Evolutionary conservation across 768 basidiomycete genomes (phyloP), one percentile per base, ranked within the genome.

Genomic region (Macrolepiota dolichaula): DNA sequence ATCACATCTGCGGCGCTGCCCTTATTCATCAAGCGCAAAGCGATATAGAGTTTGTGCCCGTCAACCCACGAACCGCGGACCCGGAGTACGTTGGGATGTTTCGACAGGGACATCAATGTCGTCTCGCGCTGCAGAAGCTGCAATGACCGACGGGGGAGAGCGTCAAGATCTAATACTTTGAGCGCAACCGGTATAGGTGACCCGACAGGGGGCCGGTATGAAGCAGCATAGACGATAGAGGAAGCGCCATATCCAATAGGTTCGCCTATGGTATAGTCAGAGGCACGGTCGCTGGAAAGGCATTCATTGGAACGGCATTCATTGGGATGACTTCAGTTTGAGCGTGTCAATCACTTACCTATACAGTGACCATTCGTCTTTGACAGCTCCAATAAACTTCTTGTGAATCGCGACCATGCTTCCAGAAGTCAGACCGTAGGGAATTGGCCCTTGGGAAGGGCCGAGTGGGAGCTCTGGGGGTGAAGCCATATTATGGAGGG

Each of bases 191-290:
- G 81, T 36, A 82, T 77, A 4, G 79, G 77, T 50, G 62, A 55
- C 50, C 47, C 55, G 25, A 56, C n/a, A 15, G 62, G 51, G 22
- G 66, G 81, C 62, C 77, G 80, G 71, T 86, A 95, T 1, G 77
- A 73, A 0, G 95, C 95, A 13, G 86, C 74, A 68, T 96, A 94
- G 5, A 98, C 96, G 58, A 89, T 90, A 0, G 96, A 96, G 2
- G 93, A 94, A 2, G 96, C 90, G 19, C 96, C 96, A 67, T 91
- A 95, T 1, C 95, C 94, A 55, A 96, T 94, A 19, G 92, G 84
- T 7, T 81, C 73, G 15, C 91, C 91, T 38, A 91, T 79, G 19
- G 81, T 82, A 68, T 95, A 95, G 77, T 96, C 92, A 12, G 75
- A 65, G 1, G 84, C 76, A 63, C 81, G 71, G 69, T 92, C 89